These are phyloP conservation scores for Triangularia verruculosa DNA, from an alignment of 2,329 filamentous ascomycete genomes.

Conservation along the genomic window DNA sequence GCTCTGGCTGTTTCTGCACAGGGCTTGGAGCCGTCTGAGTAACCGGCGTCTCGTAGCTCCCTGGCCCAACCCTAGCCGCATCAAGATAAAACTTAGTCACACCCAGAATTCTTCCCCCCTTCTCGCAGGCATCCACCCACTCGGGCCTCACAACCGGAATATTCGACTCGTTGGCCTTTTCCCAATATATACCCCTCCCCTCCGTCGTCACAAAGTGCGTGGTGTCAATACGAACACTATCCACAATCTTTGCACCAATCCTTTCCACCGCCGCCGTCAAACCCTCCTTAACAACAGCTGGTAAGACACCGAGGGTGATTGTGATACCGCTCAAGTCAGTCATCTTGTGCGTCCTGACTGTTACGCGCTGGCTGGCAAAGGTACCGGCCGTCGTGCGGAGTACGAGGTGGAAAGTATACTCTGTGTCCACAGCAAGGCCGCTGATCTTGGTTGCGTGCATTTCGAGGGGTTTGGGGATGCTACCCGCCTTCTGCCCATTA, in stretches of 20 bases:
- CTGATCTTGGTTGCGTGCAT: conserved; percentile 97
- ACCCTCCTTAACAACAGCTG: conserved; percentile 67
- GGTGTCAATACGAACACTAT: conserved; percentile 90
- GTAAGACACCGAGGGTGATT: conserved; percentile 85
- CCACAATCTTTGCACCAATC: conserved; percentile 89
- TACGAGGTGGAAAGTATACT: conserved; percentile 92
- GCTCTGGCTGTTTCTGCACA: conserved; percentile 17
- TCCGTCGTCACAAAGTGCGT: conserved; percentile 98
- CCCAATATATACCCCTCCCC: conserved; percentile 84
- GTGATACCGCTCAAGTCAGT: conserved; percentile 95
- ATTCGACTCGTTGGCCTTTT: conserved; percentile 96
- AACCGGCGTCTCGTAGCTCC: conserved; percentile 25
- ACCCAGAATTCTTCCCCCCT: conserved; percentile 85
- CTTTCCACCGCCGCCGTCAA: conserved; percentile 74
- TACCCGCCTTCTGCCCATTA: conserved; percentile 94
- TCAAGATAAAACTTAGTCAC: conserved; percentile 96
- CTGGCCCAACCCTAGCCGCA: conserved; percentile 47
- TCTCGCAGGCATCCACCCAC: conserved; percentile 96
- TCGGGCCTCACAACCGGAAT: conserved; percentile 95
- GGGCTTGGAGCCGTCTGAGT: conserved; percentile 12
- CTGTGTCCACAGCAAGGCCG: conserved; percentile 91
- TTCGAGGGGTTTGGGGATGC: conserved; percentile 80
- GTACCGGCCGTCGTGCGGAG: conserved; percentile 88
- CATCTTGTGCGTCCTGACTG: conserved; percentile 95
- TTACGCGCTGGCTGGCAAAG: conserved; percentile 76